These are phyloP conservation scores for Entophlyctis helioformis DNA, from an alignment of 192 early-diverging fungal species.

Conservation along the genomic window DNA sequence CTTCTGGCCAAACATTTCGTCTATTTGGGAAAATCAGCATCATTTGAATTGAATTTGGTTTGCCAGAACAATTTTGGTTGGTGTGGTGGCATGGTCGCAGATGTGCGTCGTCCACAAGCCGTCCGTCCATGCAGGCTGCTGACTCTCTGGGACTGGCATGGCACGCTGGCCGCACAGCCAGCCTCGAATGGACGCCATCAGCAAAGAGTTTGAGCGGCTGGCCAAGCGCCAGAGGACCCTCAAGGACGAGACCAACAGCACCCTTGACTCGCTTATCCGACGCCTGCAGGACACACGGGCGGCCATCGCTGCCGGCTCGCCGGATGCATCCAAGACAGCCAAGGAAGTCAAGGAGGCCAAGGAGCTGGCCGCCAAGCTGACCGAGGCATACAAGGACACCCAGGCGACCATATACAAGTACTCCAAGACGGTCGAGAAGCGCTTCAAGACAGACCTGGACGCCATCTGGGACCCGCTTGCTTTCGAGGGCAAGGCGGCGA, in stretches of 20 bases:
- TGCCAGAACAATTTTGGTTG: too few relatives aligned
- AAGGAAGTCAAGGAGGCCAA: slow-evolving; percentile 11
- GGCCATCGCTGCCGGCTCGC: too few relatives aligned
- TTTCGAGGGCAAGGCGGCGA: slow-evolving; percentile 56
- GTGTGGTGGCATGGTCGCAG: too few relatives aligned
- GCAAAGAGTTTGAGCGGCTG: slow-evolving; percentile 54
- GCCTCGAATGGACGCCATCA: slow-evolving; percentile 45
- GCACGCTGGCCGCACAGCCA: too few relatives aligned
- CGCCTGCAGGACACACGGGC: slow-evolving; percentile 11
- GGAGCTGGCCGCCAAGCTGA: slow-evolving; percentile 1
- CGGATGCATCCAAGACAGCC: too few relatives aligned
- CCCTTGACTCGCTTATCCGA: slow-evolving; percentile 31
- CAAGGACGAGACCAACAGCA: slow-evolving; percentile 25
- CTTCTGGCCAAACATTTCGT: too few relatives aligned
- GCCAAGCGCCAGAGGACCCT: slow-evolving; percentile 45
- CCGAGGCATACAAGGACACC: slow-evolving; percentile 13
- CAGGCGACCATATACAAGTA: slow-evolving; percentile 8
- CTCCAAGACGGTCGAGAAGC: slow-evolving; percentile 22
- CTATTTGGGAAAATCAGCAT: too few relatives aligned
- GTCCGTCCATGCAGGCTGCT: too few relatives aligned
- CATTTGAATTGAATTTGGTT: too few relatives aligned
- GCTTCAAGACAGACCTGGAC: slow-evolving; percentile 30
- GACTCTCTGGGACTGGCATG: too few relatives aligned
- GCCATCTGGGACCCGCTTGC: slow-evolving; percentile 50
- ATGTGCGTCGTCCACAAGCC: too few relatives aligned